Evolutionary conservation across 2,329 filamentous ascomycete genomes (phyloP), one percentile per base, ranked within the genome.

Genomic region (Xylariales sp.): DNA sequence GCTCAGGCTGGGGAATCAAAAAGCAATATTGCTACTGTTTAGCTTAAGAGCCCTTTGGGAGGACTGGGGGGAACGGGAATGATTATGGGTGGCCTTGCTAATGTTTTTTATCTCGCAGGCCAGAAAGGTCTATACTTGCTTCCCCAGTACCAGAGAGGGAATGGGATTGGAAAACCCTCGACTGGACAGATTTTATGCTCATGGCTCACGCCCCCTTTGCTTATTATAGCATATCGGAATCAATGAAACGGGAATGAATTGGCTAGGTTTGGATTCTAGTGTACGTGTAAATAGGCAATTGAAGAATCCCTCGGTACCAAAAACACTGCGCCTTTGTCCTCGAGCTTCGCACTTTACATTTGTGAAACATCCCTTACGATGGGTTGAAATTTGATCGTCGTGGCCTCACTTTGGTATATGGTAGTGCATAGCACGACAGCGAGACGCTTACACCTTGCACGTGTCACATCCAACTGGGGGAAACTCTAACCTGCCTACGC

Each of bases 161-260:
- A 55, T 52, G 14, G 62, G 56, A 61, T 61, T 36, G 52, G 58
- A 55, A 62, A 59, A 46, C 45, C 66, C 39, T 48, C 57, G 28
- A 57, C 48, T 48, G 61, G 57, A 58, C 65, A 69, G 61, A 69
- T 62, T 64, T 71, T 62, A 64, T 56, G 59, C 63, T 61, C 16
- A 56, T 14, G 69, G 69, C 69, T 69, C 69, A 67, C 67, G 69
- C 63, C 69, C 30, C 48, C 36, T 41, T 48, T 60, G 52, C 60
- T 62, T 62, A 36, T 36, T 69, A 62, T 55, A 63, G 60, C 61
- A 56, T 61, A 12, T 39, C 34, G 65, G 59, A 45, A 65, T 45
- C 41, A 62, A 67, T 39, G 39, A 46, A 60, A 53, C 18, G 48
- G 49, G 49, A 57, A 53, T 36, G 56, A 59, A 49, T 61, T 62